Evolutionary conservation across 2,329 filamentous ascomycete species (phyloP).

Genomic region (Diplodia corticola): DNA sequence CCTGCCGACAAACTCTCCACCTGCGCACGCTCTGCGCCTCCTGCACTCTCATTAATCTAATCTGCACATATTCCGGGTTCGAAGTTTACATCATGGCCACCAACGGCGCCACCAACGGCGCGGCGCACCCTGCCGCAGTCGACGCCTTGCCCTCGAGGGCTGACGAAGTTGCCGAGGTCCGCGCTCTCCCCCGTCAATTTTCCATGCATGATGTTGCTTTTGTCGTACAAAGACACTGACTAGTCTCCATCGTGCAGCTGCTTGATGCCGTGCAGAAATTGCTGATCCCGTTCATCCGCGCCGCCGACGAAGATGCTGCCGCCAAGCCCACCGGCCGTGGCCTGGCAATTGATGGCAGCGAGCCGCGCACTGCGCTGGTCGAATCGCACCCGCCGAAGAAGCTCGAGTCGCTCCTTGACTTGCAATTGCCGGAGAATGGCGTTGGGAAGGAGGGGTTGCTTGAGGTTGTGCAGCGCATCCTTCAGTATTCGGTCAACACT

Average conservation of each 20-base stretch:
- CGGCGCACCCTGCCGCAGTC: constrained; percentile 28
- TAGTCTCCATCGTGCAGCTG: constrained; percentile 51
- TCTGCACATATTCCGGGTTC: background rate
- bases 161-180: constrained; percentile 42
- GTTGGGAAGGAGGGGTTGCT: constrained; percentile 47
- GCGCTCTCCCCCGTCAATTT: constrained; percentile 17
- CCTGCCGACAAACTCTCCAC: constrained; percentile 4
- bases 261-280: constrained; percentile 66
- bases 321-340: constrained; percentile 57
- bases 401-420: constrained; percentile 42
- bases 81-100: constrained; percentile 27
- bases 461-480: constrained; percentile 62
- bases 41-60: background rate
- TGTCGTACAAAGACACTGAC: background rate
- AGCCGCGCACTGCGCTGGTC: constrained; percentile 46
- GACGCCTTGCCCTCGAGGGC: constrained; percentile 28
- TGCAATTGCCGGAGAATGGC: constrained; percentile 39
- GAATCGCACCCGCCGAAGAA: constrained; percentile 48
- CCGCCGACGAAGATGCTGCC: constrained; percentile 65
- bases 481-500: constrained; percentile 93
- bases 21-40: background rate
- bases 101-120: constrained; percentile 25
- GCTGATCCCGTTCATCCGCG: constrained; percentile 68
- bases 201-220: background rate
- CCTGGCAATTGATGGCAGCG: constrained; percentile 61